Base-by-base conservation (phyloP, 192 early-diverging fungal species). In the Spizellomyces punctatus region DNA sequence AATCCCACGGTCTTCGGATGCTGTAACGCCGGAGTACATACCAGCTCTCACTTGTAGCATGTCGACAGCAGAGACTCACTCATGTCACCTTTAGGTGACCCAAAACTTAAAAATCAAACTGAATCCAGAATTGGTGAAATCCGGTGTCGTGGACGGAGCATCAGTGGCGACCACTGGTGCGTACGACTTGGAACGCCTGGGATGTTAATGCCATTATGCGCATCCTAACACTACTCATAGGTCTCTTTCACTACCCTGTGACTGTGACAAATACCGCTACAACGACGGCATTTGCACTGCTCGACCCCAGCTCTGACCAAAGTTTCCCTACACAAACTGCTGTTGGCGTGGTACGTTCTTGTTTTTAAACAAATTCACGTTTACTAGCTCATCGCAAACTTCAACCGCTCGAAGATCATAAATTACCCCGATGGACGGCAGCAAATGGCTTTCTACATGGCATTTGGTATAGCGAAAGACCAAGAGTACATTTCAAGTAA, bases 391-490 rank as follows among this genome's bases (percentile, higher is more conserved):
- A 61, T 61, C 1, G 1, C 14, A 17, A 61, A 61, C 59, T 19
- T 61, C 59, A 12, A 22, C 12, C 22, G 59, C 27, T 61, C 59
- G 27, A 36, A 61, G 59, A 60, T 79, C n/a, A 81, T 81, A 36
- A 71, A 67, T 5, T 58, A 60, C 43, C 50, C 48, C 10, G 52
- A 58, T 58, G 66, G 66, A 58, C 82, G 78, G 22, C 49, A 82
- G 66, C 76, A 82, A 56, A 84, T 82, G 81, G 55, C 77, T 14
- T 82, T 82, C 77, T 82, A 62, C 78, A 67, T 83, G 21, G 21
- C 78, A 10, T 82, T 83, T 46, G 27, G 27, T 36, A 36, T 76
- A 36, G 27, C 27, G 27, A 36, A 36, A 3, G 27, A 0, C 0
- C 3, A 0, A 36, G 27, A 36, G 27, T 36, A 36, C 27, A 36